Evolutionary conservation across 1,284 basidiomycete genomes (phyloP), one percentile per base, ranked within the genome.

Genomic region (Amylostereum chailletii): DNA sequence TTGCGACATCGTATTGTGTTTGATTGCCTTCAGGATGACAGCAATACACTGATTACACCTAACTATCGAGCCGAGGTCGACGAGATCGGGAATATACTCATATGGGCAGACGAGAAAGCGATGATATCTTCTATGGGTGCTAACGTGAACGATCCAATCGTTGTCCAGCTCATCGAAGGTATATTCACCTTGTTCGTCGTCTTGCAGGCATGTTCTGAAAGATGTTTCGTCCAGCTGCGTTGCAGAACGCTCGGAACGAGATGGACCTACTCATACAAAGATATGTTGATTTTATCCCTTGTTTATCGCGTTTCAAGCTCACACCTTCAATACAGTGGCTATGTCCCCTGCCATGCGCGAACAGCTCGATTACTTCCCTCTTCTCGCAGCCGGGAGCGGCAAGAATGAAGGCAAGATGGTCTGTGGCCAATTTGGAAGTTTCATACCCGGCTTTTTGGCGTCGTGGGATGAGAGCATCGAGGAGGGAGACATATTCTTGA

Each of bases 301-400:
- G 36, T 19, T 19, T 19, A 19, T 7, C 7, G n/a, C 36, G 36
- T 8, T n/a, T 37, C n/a, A 37, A n/a, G 36, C 36, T n/a, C 36
- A 8, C n/a, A 37, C 36, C 7, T 37, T 37, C 36, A 7, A 8
- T n/a, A 37, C 36, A 6, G 53, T 56, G 8, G 62, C 62, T 1
- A 60, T 64, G 55, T 62, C 61, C 26, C 62, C 62, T n/a, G 62
- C 62, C 4, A 64, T 64, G 62, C 58, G 62, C 4, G 62, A 64
- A 47, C 62, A 56, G 55, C 53, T 57, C 5, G 54, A 58, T 47
- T 59, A 64, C 47, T 65, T 65, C 53, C 63, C 63, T 3, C 62
- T 64, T 61, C 60, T 65, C 46, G 59, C 62, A 26, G 62, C 59
- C 45, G 58, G 60, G 1, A 57, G 59, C n/a, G 63, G 63, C 31